Evolutionary conservation across 1,284 basidiomycete genomes (phyloP).

Genomic region (Rhodotorula sp.): DNA sequence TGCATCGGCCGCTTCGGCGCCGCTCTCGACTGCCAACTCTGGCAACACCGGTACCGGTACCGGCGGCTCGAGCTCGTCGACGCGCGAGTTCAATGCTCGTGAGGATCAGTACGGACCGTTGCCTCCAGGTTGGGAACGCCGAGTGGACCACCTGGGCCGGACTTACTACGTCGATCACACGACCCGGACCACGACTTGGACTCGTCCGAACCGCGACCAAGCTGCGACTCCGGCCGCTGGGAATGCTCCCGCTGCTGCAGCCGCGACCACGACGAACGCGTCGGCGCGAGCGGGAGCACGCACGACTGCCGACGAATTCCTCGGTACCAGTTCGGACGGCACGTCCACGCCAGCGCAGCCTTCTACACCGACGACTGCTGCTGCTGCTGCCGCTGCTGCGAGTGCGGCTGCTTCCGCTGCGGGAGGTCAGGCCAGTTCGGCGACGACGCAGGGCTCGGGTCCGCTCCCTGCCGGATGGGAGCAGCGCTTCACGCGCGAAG

Average conservation of each 20-base stretch:
- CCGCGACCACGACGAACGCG: slow-evolving; percentile 17
- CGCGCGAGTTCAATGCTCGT: slow-evolving; percentile 78
- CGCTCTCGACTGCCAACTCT: slow-evolving; percentile 43
- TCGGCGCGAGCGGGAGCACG: slow-evolving; percentile 20
- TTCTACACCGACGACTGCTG: slow-evolving; percentile 46
- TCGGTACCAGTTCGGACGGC: slow-evolving; percentile 44
- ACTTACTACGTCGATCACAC: slow-evolving; percentile 77
- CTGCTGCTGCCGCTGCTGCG: slow-evolving; percentile 46
- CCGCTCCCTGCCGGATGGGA: slow-evolving; percentile 95
- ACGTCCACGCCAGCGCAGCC: slow-evolving; percentile 22
- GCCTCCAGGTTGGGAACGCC: slow-evolving; percentile 89
- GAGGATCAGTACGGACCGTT: slow-evolving; percentile 74
- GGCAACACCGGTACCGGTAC: slow-evolving; percentile 31
- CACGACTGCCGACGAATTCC: slow-evolving; percentile 46
- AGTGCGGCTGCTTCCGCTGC: background rate
- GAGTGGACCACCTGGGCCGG: slow-evolving; percentile 80
- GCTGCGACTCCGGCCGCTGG: slow-evolving; percentile 50
- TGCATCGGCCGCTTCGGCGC: slow-evolving; percentile 14
- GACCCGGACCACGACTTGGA: slow-evolving; percentile 92
- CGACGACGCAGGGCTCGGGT: slow-evolving; percentile 74
- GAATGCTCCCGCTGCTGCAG: slow-evolving; percentile 43
- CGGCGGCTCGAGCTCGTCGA: slow-evolving; percentile 50
- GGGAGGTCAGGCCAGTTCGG: slow-evolving; percentile 25
- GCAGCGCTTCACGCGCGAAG: slow-evolving; percentile 95
- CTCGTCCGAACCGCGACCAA: slow-evolving; percentile 59